These are phyloP conservation scores for Kodamaea nitidulidarum DNA, from an alignment of 805 yeast species.

Conservation along the genomic window DNA sequence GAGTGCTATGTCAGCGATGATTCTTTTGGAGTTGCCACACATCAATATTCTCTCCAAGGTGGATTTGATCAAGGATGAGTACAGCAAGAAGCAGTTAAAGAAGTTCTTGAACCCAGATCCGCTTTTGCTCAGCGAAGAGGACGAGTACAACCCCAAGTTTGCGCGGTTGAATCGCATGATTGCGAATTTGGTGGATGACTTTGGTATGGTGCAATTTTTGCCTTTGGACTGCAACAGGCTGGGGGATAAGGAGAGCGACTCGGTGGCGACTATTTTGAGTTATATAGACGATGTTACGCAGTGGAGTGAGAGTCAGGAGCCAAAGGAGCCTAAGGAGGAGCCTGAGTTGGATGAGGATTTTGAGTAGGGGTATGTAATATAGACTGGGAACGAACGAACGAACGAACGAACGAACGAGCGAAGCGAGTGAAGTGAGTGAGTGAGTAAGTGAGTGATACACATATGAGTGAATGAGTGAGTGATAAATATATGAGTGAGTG, in stretches of 20 bases:
- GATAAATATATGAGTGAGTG: too few relatives aligned
- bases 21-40: conserved; percentile 89
- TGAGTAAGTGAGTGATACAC: too few relatives aligned
- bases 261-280: conserved; percentile 77
- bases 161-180: conserved; percentile 72
- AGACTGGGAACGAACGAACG: not conserved
- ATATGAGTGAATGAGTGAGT: too few relatives aligned
- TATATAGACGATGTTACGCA: conserved; percentile 96
- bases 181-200: conserved; percentile 90
- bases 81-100: conserved; percentile 71
- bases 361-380: conserved; percentile 1
- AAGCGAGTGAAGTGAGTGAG: too few relatives aligned
- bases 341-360: conserved; percentile 11
- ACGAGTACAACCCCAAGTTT: conserved; percentile 51
- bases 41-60: conserved; percentile 83
- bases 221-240: conserved; percentile 64
- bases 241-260: conserved; percentile 51
- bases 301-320: conserved; percentile 96
- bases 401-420: too few relatives aligned
- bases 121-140: conserved; percentile 49
- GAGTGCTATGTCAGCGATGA: conserved; percentile 98
- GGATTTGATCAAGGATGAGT: conserved; percentile 79
- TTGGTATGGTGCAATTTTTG: conserved; percentile 96
- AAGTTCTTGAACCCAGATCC: conserved; percentile 92
- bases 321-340: conserved; percentile 80